Evolutionary conservation across 495 filamentous ascomycete species (phyloP), one percentile per base, ranked within the genome.

Genomic region (Daldinia grandis): DNA sequence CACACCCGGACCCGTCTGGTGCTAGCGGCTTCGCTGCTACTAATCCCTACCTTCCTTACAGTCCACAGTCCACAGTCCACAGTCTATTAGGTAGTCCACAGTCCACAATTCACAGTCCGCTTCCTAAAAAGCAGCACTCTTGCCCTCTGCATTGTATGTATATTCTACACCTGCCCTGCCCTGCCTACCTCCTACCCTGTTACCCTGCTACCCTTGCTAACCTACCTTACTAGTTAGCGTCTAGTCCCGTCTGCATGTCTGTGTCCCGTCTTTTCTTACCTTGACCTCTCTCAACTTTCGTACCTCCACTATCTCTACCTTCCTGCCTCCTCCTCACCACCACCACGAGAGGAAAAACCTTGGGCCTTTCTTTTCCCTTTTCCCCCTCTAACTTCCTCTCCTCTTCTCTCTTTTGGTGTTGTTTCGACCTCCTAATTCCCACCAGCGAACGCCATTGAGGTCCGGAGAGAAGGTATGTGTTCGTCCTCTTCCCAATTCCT

Each of bases 261-360:
- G 73, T 77, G 68, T 72, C 65, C 68, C 66, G 64, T 74, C 74
- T 70, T 71, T 72, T 76, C 69, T 71, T 69, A 76, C 70, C 72
- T 75, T 71, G 70, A 76, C 77, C 72, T 71, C 69, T 71, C 75
- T 76, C 73, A 74, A 76, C 72, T 75, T 69, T 78, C 71, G 73
- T 66, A 74, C 73, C 78, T 82, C 76, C 73, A 76, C 78, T 71
- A 71, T 78, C 78, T 75, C 77, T 76, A 72, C 73, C 75, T 70
- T 74, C 75, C 76, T 76, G 74, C 77, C 74, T 74, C 74, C 74
- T 75, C 78, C 63, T 78, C 78, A 76, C 75, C 76, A 78, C 77
- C 75, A 73, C 76, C 76, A 77, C 78, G 77, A 83, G 68, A 72
- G 70, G 70, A 79, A 77, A 76, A 76, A 69, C 75, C 73, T 76